These are phyloP conservation scores for Acanthochlamys bracteata DNA, from an alignment of 106 monocot genomes.

Conservation along the genomic window DNA sequence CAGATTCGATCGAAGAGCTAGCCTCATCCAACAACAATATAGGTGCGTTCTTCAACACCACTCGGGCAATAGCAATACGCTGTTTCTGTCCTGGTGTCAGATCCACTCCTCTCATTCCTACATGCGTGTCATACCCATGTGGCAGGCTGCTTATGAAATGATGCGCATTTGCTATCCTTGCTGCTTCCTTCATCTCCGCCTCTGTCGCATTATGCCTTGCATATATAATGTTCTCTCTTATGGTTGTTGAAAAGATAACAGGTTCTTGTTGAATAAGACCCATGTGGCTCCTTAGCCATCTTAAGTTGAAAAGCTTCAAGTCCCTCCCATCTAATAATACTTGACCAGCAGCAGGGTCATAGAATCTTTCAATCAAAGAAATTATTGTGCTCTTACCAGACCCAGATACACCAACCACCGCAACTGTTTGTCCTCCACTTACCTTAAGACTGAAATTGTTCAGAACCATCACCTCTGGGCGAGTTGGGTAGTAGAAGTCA, in stretches of 20 bases:
- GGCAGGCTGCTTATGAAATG: constrained; percentile 98
- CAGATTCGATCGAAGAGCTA: constrained; percentile 89
- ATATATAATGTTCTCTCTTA: constrained; percentile 95
- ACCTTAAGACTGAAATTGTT: constrained; percentile 95
- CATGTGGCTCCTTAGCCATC: constrained; percentile 93
- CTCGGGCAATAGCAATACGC: constrained; percentile 91
- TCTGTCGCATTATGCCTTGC: constrained; percentile 96
- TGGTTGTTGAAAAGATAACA: constrained; percentile 93
- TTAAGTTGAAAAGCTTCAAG: constrained; percentile 71
- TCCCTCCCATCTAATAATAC: constrained; percentile 84
- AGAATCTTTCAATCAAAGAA: constrained; percentile 87
- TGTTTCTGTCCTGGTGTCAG: constrained; percentile 94
- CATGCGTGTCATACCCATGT: constrained; percentile 95
- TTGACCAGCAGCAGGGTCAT: constrained; percentile 85
- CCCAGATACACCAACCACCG: constrained; percentile 94
- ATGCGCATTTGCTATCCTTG: constrained; percentile 97
- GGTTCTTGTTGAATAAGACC: constrained; percentile 97
- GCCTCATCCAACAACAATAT: constrained; percentile 96
- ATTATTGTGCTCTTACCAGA: constrained; percentile 99
- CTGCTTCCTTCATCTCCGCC: constrained; percentile 93
- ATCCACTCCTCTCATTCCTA: constrained; percentile 95
- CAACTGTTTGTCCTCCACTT: constrained; percentile 82
- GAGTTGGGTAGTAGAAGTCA: constrained; percentile 81
- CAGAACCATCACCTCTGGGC: constrained; percentile 67
- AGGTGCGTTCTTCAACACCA: constrained; percentile 93